These are phyloP conservation scores for Calonectria naviculata DNA, from an alignment of 2,329 filamentous ascomycete species.

Conservation along the genomic window DNA sequence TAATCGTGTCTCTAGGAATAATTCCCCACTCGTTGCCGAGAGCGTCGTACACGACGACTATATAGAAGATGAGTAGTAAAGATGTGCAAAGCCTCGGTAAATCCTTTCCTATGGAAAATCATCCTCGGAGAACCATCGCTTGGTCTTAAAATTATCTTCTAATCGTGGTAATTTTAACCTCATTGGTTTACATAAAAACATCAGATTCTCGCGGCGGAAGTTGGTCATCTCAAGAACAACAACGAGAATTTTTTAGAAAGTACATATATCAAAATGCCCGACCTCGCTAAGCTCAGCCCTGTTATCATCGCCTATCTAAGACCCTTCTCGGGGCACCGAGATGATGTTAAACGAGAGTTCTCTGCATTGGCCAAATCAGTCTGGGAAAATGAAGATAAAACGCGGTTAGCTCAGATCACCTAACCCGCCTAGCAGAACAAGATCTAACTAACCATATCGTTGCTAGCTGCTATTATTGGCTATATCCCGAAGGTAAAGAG, in stretches of 20 bases:
- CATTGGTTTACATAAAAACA: background rate
- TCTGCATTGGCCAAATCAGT: background rate
- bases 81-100: too few species aligned
- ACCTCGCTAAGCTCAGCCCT: background rate
- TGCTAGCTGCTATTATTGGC: background rate
- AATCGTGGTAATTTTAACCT: background rate
- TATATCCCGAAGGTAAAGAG: background rate
- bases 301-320: background rate
- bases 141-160: too few species aligned
- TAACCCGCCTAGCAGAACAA: background rate
- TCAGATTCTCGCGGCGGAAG: background rate
- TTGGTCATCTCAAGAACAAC: too few species aligned
- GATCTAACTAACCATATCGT: background rate
- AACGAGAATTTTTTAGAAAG: background rate
- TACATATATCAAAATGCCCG: background rate
- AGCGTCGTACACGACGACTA: too few species aligned
- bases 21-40: too few species aligned
- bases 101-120: too few species aligned
- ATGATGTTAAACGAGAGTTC: background rate
- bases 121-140: too few species aligned
- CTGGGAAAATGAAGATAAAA: background rate
- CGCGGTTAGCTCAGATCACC: background rate
- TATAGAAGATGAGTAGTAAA: too few species aligned
- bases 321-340: background rate
- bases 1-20: too few species aligned